A percentile compares a stretch with the other conserved stretches of the same genome.
Evolutionary conservation across 768 basidiomycete genomes (phyloP).

Genomic region (Leccinum imitatum): DNA sequence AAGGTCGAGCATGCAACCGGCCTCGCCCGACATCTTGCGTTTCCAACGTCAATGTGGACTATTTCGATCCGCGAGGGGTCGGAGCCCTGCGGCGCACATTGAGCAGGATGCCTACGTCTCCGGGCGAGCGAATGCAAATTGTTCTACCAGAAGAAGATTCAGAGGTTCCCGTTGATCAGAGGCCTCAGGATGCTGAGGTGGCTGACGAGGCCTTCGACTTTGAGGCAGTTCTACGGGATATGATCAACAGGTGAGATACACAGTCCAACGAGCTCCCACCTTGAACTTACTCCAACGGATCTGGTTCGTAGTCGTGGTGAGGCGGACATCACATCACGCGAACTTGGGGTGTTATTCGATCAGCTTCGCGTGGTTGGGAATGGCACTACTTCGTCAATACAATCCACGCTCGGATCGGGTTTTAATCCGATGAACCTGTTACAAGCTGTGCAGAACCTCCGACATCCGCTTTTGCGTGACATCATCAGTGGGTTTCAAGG

Average conservation of each 20-base stretch:
- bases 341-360: constrained; percentile 62
- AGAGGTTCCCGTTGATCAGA: not conserved
- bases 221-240: constrained; percentile 26
- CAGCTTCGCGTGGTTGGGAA: constrained; percentile 59
- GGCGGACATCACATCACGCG: constrained; percentile 48
- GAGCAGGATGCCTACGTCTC: constrained; percentile 16
- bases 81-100: constrained; percentile 18
- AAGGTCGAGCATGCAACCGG: not conserved
- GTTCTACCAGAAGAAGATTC: not conserved
- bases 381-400: constrained; percentile 53
- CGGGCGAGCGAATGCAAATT: constrained; percentile 2
- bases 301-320: constrained; percentile 41
- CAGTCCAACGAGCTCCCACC: not conserved
- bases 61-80: constrained; percentile 56
- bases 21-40: constrained; percentile 5
- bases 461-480: constrained; percentile 61
- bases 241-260: constrained; percentile 22
- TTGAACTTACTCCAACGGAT: not conserved
- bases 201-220: constrained; percentile 33
- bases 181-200: not conserved
- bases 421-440: constrained; percentile 53
- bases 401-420: constrained; percentile 60
- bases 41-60: constrained; percentile 43
- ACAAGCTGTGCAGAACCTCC: constrained; percentile 41
- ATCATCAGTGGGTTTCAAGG: constrained; percentile 57